Percentiles rank a stretch among this genome's conserved stretches.
These are phyloP conservation scores for Plectosphaerella cucumerina DNA, from an alignment of 2,329 filamentous ascomycete genomes.

Conservation along the genomic window DNA sequence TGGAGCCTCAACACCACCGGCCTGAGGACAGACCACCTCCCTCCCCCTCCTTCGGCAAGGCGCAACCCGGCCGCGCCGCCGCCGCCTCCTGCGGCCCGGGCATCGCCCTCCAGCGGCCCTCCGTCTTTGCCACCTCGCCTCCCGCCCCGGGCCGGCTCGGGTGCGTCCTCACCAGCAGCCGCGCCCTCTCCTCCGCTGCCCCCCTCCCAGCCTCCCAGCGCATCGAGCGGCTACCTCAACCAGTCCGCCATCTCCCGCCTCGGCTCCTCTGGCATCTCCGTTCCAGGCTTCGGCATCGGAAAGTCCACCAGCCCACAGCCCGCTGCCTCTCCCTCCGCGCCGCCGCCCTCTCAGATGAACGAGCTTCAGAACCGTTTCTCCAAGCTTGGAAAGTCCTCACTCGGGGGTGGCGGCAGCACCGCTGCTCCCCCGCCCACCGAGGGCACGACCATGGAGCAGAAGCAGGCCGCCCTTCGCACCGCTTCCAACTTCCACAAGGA, in stretches of 20 bases:
- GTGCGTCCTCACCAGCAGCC: conserved; percentile 12
- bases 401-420: conserved; percentile 9
- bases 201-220: conserved; percentile 27
- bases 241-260: conserved; percentile 61
- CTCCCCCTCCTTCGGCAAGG: conserved; percentile 60
- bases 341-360: conserved; percentile 43
- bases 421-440: conserved; percentile 26
- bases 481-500: conserved; percentile 56
- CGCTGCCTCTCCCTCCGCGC: conserved; percentile 19
- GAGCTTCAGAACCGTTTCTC: conserved; percentile 68
- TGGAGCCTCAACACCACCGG: conserved; percentile 70
- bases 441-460: conserved; percentile 61
- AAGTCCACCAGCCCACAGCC: conserved; percentile 16
- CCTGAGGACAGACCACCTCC: conserved; percentile 62
- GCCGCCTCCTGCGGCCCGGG: conserved; percentile 21
- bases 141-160: conserved; percentile 45
- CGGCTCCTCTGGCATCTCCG: conserved; percentile 69
- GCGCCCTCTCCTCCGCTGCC: conserved; percentile 26
- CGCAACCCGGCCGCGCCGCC: conserved; percentile 33
- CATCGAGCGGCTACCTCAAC: conserved; percentile 34
- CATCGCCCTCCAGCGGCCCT: conserved; percentile 21
- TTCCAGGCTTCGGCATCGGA: conserved; percentile 74
- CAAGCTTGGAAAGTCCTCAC: conserved; percentile 37
- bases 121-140: conserved; percentile 56
- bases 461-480: conserved; percentile 59